Conservation (phyloP, 2,329 filamentous ascomycete species). For the Colletotrichum liaoningense region DNA sequence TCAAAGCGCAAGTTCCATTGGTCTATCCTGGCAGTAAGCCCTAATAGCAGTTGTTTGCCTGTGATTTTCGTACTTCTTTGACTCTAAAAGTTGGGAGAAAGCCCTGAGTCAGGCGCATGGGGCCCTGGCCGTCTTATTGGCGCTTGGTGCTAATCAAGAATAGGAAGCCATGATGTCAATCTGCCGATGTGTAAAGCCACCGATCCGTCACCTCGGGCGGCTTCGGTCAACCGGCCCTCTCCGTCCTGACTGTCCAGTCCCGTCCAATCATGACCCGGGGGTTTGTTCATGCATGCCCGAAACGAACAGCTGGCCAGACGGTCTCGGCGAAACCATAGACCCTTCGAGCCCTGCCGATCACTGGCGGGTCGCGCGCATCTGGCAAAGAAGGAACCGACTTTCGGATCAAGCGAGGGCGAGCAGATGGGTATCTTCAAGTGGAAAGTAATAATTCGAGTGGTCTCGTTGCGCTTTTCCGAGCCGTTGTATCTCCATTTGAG, state of each 20-base stretch:
- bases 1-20: not conserved
- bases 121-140: not conserved
- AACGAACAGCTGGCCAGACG: constrained; percentile 7
- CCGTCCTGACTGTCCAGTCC: not conserved
- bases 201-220: constrained; percentile 20
- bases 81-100: not conserved
- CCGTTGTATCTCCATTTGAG: constrained; percentile 29
- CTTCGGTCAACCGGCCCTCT: constrained; percentile 2
- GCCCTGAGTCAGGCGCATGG: constrained; percentile 22
- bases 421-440: constrained; percentile 30
- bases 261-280: not conserved
- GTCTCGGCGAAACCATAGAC: constrained; percentile 13
- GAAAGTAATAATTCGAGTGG: constrained; percentile 31
- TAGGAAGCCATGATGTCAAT: constrained; percentile 24
- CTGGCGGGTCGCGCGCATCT: constrained; percentile 17
- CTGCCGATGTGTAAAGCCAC: constrained; percentile 14
- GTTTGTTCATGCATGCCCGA: not conserved
- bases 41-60: not conserved
- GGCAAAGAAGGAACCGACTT: not conserved
- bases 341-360: constrained; percentile 34
- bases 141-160: constrained; percentile 22
- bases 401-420: not conserved
- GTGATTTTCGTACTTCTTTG: not conserved
- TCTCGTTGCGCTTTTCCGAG: constrained; percentile 35
- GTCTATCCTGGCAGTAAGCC: not conserved